Base-by-base conservation (phyloP, 805 yeast species). In the Candida insectalens region DNA sequence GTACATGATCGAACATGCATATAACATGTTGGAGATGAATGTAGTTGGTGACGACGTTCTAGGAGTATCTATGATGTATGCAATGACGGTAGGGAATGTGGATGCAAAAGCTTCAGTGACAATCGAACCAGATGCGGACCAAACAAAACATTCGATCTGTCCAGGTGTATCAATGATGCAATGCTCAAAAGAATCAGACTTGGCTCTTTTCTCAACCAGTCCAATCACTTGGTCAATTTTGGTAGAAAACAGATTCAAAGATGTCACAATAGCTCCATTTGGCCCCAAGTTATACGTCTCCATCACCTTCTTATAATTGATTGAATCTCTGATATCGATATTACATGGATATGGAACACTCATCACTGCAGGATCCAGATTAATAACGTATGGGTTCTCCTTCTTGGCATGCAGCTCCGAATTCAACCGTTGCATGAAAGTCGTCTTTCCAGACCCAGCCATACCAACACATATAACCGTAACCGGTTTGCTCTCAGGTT, bases 91-190 rank as follows among this genome's bases (percentile, higher is more conserved):
- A 13, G 99, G 99, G 55, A 85, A 84, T 4, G 94, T 76, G 0
- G 95, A 81, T 1, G 97, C 98, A 61, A 92, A 83, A 0, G 96
- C 87, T 53, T 92, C 98, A 1, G 97, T 89, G 38, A 92, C 82
- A 41, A 92, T 92, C 16, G 96, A 73, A 9, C 99, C 99, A 16
- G 95, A 83, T 0, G 98, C 98, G 30, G 94, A 79, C 98, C 99
- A 92, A 28, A 92, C 87, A 55, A 92, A 92, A 62, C 96, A 88
- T 59, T 92, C 99, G 41, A 92, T 92, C 59, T 92, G 99, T 9
- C 99, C 99, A 0, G 99, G 99, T 1, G 99, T 92, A 59, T 92
- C 99, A 33, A 89, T 74, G 25, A 92, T 78, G 43, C 88, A 83
- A 54, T 87, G 80, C 15, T 74, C 57, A 43, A 67, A 67, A 35